phyloP scores from a whole-genome alignment of 306 rosid genomes.

The Senna tora region DNA sequence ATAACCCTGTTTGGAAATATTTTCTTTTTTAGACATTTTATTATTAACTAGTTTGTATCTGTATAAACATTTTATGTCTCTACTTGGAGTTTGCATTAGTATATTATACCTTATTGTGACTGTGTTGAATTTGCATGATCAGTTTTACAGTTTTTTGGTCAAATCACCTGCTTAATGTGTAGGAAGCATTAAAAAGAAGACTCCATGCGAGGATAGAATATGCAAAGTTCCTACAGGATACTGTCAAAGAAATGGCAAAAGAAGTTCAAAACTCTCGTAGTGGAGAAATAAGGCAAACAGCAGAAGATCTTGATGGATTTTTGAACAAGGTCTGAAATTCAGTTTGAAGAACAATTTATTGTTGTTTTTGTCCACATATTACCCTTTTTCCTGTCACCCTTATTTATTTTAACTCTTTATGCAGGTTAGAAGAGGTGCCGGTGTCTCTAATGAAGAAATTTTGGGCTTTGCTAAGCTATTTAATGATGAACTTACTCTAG shows the following conservation, averaged over 20 bases:
- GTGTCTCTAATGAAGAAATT: constrained; percentile 86
- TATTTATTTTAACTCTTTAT: constrained; percentile 26
- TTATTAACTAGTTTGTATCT: constrained; percentile 1
- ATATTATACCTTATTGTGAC: constrained; percentile 26
- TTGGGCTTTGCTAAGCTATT: constrained; percentile 94
- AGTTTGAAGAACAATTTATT: constrained; percentile 28
- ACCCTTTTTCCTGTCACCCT: constrained; percentile 18
- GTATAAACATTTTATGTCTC: background rate
- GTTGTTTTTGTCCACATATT: background rate
- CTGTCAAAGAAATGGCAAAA: constrained; percentile 98
- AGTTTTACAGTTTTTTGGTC: constrained; percentile 37
- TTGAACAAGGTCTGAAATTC: constrained; percentile 58
- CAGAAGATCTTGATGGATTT: constrained; percentile 92
- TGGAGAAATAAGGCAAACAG: constrained; percentile 91
- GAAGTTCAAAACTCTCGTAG: constrained; percentile 88
- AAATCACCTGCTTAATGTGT: constrained; percentile 40
- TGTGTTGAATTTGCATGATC: constrained; percentile 27
- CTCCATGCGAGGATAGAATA: constrained; percentile 94
- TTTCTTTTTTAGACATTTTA: background rate
- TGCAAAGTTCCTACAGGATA: constrained; percentile 95
- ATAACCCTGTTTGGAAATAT: constrained; percentile 7
- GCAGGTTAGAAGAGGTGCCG: constrained; percentile 85
- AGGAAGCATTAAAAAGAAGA: constrained; percentile 93
- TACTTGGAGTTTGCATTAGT: constrained; percentile 17
- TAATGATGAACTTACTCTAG: constrained; percentile 95